These are phyloP conservation scores for Salisapilia sapeloensis DNA, from an alignment of 352 stramenopile species.

Conservation along the genomic window DNA sequence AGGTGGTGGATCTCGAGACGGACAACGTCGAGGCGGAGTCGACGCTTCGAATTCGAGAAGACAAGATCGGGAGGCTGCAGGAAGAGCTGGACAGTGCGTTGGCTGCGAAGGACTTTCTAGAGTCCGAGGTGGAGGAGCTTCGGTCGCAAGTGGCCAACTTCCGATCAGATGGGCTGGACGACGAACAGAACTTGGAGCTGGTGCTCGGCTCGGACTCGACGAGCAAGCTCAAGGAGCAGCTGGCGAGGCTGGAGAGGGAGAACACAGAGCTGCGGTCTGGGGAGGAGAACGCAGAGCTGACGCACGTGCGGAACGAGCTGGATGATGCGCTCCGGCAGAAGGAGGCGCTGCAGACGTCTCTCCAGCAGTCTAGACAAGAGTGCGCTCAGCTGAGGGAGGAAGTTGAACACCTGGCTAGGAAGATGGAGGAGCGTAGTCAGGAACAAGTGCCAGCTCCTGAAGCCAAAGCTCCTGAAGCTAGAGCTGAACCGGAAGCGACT, in stretches of 20 bases:
- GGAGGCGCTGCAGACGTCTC: slow-evolving; percentile 38
- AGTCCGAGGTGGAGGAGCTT: slow-evolving; percentile 68
- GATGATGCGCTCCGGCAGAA: slow-evolving; percentile 65
- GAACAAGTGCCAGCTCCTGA: not conserved
- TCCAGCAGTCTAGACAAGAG: slow-evolving; percentile 60
- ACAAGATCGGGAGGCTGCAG: slow-evolving; percentile 65
- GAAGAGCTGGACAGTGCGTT: slow-evolving; percentile 71
- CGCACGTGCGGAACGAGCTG: slow-evolving; percentile 45
- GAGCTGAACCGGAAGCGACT: not conserved
- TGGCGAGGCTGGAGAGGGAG: slow-evolving; percentile 61
- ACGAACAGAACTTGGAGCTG: slow-evolving; percentile 12
- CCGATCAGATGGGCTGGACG: slow-evolving; percentile 20
- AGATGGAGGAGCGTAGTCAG: not conserved
- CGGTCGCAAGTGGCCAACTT: slow-evolving; percentile 40
- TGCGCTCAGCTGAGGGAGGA: slow-evolving; percentile 59
- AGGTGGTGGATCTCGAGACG: slow-evolving; percentile 76
- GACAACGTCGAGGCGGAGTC: slow-evolving; percentile 62
- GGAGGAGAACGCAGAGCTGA: slow-evolving; percentile 21
- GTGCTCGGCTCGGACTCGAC: slow-evolving; percentile 49
- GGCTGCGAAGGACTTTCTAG: slow-evolving; percentile 71
- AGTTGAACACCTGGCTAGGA: slow-evolving; percentile 6
- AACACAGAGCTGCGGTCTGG: slow-evolving; percentile 45
- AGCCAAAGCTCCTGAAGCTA: not conserved
- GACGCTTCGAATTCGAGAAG: slow-evolving; percentile 62
- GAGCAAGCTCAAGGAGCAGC: slow-evolving; percentile 24